phyloP scores from a whole-genome alignment of 352 stramenopile genomes.

The Thraustochytrium sp. region DNA sequence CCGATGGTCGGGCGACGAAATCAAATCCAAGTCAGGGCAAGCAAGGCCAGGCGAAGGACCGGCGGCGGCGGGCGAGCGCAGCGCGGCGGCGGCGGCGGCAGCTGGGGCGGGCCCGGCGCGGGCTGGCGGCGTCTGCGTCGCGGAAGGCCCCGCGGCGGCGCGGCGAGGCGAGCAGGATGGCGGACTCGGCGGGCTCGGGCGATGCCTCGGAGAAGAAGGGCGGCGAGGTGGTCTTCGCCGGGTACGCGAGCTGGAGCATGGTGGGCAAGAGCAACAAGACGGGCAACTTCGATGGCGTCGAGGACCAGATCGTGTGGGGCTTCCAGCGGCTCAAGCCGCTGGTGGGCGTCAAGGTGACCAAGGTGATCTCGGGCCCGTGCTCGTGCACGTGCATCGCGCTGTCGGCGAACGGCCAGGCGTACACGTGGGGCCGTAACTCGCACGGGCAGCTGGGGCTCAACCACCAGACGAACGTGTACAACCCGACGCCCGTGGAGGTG shows the following conservation, averaged over 20 bases:
- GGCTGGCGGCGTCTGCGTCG: too few species aligned
- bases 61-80: too few species aligned
- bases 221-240: constrained; percentile 40
- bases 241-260: constrained; percentile 45
- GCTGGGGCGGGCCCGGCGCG: too few species aligned
- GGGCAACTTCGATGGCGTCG: constrained; percentile 39
- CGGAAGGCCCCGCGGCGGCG: too few species aligned
- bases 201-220: too few species aligned
- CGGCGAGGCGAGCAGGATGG: too few species aligned
- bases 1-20: too few species aligned
- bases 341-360: constrained; percentile 39
- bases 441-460: constrained; percentile 73
- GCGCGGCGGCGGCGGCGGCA: too few species aligned
- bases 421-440: constrained; percentile 76
- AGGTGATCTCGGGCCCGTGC: constrained; percentile 22
- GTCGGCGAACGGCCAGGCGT: constrained; percentile 69
- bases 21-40: too few species aligned
- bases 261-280: constrained; percentile 33
- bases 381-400: constrained; percentile 53
- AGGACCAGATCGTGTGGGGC: constrained; percentile 36
- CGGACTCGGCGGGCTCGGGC: too few species aligned
- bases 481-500: constrained; percentile 11
- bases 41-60: too few species aligned
- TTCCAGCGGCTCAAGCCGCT: constrained; percentile 42
- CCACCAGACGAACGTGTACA: constrained; percentile 42